These are phyloP conservation scores for Dorcoceras hygrometricum DNA, from an alignment of 257 asterid species.

Conservation along the genomic window DNA sequence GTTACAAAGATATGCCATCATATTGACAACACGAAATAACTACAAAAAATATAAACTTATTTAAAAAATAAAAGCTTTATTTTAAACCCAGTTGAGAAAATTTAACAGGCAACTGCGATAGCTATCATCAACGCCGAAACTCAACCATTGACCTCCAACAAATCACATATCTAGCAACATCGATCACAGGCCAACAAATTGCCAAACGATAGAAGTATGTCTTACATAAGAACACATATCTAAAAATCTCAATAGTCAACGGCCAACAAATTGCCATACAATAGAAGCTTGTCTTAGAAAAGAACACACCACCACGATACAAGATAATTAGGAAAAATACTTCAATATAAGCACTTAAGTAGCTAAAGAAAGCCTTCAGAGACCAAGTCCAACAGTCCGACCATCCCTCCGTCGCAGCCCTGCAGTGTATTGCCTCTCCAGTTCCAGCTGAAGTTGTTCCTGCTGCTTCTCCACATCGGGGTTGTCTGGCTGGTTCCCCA, in stretches of 20 bases:
- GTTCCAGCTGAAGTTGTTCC: slow-evolving; percentile 87
- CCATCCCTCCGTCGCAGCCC: slow-evolving; percentile 98
- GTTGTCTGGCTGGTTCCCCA: slow-evolving; percentile 56
- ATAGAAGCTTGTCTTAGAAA: slow-evolving; percentile 14
- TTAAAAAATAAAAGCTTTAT: no score
- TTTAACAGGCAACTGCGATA: no score
- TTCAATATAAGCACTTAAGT: slow-evolving; percentile 16
- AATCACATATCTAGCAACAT: no score
- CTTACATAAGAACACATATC: slow-evolving; percentile 5
- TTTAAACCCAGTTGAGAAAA: no score
- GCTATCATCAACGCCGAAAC: no score
- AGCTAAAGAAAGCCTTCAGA: slow-evolving; percentile 35
- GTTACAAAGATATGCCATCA: no score
- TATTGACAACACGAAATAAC: no score
- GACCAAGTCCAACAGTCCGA: slow-evolving; percentile 97
- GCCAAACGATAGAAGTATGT: not conserved
- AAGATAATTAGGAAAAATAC: slow-evolving; percentile 2
- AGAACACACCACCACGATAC: slow-evolving; percentile 22
- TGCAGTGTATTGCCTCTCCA: slow-evolving; percentile 96
- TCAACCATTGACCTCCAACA: no score
- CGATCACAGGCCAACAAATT: slow-evolving; percentile 19
- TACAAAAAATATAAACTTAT: no score
- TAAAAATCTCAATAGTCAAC: slow-evolving; percentile 21
- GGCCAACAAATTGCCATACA: slow-evolving; percentile 14
- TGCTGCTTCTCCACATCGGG: slow-evolving; percentile 71